Conservation (phyloP, 495 filamentous ascomycete species). For the Arthonia radiata region DNA sequence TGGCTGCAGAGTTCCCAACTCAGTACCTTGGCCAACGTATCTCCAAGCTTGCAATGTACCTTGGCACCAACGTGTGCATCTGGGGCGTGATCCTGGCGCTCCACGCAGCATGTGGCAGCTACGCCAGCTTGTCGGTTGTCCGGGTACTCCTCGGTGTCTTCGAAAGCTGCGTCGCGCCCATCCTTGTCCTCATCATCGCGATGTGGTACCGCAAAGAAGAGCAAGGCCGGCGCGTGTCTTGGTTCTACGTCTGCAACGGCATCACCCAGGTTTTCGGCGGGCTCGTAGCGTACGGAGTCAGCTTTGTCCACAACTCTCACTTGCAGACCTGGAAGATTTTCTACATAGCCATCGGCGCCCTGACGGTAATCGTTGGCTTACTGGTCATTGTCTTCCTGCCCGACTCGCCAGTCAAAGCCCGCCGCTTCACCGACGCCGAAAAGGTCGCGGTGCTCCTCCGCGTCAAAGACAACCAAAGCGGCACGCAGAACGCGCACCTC, state of each 20-base stretch:
- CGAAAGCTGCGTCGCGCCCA: conserved; percentile 6
- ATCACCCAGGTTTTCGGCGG: conserved; percentile 5
- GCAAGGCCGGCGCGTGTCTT: conserved; percentile 5
- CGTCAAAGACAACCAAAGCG: conserved; percentile 5
- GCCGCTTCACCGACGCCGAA: conserved; percentile 5
- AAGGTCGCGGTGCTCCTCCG: conserved; percentile 5
- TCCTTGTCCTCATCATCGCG: conserved; percentile 6
- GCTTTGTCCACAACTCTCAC: conserved; percentile 2
- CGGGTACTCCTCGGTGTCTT: conserved; percentile 6
- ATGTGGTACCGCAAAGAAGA: conserved; percentile 8
- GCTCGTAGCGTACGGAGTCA: conserved; percentile 4
- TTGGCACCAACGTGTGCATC: conserved; percentile 6
- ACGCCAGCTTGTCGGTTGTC: conserved; percentile 5
- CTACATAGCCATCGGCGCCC: conserved; percentile 4
- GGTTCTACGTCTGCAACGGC: conserved; percentile 6
- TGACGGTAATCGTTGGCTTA: conserved; percentile 3
- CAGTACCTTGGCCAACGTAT: conserved; percentile 6
- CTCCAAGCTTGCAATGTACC: conserved; percentile 5
- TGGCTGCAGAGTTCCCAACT: conserved; percentile 9
- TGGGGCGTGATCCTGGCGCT: conserved; percentile 6
- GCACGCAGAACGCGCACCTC: conserved; percentile 14
- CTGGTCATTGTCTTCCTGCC: conserved; percentile 5
- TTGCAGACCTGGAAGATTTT: conserved; percentile 7
- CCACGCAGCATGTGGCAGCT: conserved; percentile 6
- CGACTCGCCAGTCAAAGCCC: conserved; percentile 5